Conservation (phyloP, 306 rosid species). For the Cucurbita ficifolia region DNA sequence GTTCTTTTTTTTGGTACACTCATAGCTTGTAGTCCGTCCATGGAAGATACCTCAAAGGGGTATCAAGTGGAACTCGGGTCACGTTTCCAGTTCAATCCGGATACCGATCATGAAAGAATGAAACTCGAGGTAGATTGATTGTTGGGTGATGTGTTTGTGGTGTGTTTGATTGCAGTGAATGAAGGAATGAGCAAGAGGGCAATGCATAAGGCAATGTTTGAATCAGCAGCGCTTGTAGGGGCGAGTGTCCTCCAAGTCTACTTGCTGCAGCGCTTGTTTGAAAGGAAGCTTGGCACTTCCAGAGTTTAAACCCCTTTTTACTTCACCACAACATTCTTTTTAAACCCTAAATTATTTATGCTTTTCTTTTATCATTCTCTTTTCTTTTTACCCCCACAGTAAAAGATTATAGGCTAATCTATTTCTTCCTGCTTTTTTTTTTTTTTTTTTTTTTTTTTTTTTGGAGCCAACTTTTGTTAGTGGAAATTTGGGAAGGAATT, state of each 20-base stretch:
- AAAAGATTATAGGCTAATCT: not conserved
- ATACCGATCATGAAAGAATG: no score
- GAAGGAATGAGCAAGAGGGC: slow-evolving; percentile 81
- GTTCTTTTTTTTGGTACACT: not conserved
- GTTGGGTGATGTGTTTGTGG: not conserved
- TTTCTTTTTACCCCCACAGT: not conserved
- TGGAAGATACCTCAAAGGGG: not conserved
- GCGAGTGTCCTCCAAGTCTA: slow-evolving; percentile 70
- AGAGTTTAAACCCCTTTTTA: slow-evolving; percentile 30
- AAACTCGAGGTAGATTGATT: not conserved
- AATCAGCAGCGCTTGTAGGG: slow-evolving; percentile 58
- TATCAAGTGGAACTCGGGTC: not conserved
- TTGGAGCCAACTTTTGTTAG: no score
- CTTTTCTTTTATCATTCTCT: not conserved
- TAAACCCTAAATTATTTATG: not conserved
- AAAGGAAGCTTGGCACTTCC: slow-evolving; percentile 59
- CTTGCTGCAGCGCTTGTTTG: slow-evolving; percentile 66
- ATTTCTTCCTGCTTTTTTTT: no score
- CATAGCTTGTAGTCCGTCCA: not conserved
- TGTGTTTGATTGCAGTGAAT: slow-evolving; percentile 47
- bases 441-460: no score
- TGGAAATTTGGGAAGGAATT: no score
- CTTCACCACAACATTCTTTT: not conserved
- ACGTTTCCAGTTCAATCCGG: not conserved
- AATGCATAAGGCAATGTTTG: slow-evolving; percentile 61